Percentiles rank a stretch among this genome's conserved stretches.
Conservation (phyloP, 1,284 basidiomycete species). For the Sphagnurus paluster region DNA sequence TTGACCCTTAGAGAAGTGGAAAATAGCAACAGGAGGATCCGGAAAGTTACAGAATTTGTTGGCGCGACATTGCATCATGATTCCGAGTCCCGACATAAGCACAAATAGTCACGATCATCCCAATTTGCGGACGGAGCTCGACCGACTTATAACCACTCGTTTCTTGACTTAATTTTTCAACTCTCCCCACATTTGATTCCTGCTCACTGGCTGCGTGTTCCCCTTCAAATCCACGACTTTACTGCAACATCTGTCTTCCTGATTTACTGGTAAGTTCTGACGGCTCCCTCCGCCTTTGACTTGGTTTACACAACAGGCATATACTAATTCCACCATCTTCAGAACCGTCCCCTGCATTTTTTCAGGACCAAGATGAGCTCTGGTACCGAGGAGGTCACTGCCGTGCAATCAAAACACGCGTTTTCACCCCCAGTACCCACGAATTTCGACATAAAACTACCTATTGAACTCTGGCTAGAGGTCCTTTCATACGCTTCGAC, state of each 20-base stretch:
- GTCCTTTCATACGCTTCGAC: conserved; percentile 11
- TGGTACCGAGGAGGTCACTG: background rate
- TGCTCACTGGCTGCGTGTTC: background rate
- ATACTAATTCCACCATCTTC: background rate
- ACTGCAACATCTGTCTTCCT: background rate
- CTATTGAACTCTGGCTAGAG: conserved; percentile 22
- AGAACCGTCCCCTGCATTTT: background rate
- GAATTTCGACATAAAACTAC: conserved; percentile 6
- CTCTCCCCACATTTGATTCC: background rate
- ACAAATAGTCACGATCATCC: conserved; percentile 6
- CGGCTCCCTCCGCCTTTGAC: no score
- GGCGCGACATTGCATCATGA: conserved; percentile 13
- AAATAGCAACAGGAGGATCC: conserved; percentile 8
- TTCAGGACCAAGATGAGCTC: conserved; percentile 2
- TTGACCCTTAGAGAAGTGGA: background rate
- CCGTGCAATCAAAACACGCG: background rate
- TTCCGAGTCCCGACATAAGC: conserved; percentile 11
- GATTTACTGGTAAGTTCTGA: background rate
- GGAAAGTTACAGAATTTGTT: conserved; percentile 7
- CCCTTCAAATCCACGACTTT: background rate
- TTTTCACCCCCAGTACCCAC: background rate
- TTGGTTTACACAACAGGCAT: no score
- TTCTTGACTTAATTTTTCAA: background rate
- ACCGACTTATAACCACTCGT: conserved; percentile 3
- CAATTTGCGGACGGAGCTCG: conserved; percentile 11